Evolutionary conservation across 2,329 filamentous ascomycete species (phyloP).

Genomic region (Sporothrix brunneoviolacea): DNA sequence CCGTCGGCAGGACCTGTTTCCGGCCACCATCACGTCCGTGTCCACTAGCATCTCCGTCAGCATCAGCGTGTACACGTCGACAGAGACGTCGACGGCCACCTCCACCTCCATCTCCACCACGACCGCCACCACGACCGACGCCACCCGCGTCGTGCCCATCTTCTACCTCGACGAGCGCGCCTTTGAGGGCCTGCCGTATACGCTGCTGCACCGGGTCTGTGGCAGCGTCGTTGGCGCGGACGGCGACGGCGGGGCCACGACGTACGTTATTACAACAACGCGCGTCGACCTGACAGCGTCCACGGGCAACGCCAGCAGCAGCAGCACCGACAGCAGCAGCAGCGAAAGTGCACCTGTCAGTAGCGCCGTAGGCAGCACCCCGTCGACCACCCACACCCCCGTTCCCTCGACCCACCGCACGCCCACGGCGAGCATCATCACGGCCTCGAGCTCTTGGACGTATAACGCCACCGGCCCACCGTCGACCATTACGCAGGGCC

Average conservation of each 20-base stretch:
- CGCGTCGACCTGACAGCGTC: conserved; percentile 17
- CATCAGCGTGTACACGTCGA: conserved; percentile 10
- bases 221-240: conserved; percentile 21
- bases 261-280: conserved; percentile 22
- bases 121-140: conserved; percentile 14
- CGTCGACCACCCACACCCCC: no score
- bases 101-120: conserved; percentile 6
- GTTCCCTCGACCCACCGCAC: not conserved
- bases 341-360: no score
- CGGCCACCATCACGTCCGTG: conserved; percentile 9
- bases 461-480: conserved; percentile 20
- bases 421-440: conserved; percentile 5
- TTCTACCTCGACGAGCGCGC: conserved; percentile 23
- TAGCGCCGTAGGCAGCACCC: no score
- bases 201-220: conserved; percentile 21
- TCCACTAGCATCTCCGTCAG: conserved; percentile 2
- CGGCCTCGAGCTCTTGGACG: conserved; percentile 13
- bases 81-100: conserved; percentile 9
- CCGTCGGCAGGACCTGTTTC: not conserved
- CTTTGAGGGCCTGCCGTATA: conserved; percentile 23
- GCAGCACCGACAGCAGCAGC: not conserved
- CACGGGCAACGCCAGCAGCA: not conserved
- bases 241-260: conserved; percentile 22
- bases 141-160: conserved; percentile 20
- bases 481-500: conserved; percentile 24